A percentile compares a stretch with the other conserved stretches of the same genome.
phyloP scores from a whole-genome alignment of 2,329 filamentous ascomycete species.

The Fusarium liriodendri region DNA sequence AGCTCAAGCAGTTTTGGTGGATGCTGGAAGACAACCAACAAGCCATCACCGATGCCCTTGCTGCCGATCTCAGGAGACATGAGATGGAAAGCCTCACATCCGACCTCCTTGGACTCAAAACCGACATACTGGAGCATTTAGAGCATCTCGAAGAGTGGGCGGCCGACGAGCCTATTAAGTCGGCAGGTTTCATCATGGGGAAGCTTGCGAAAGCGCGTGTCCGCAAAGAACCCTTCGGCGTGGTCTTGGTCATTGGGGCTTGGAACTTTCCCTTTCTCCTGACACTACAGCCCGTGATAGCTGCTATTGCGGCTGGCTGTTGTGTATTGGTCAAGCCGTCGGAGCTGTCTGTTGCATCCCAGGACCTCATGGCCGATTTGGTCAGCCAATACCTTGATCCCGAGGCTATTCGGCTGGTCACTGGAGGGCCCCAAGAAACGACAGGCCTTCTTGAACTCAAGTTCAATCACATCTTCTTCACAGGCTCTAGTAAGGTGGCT shows the following conservation, averaged over 20 bases:
- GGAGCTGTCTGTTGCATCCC: conserved; percentile 49
- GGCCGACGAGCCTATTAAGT: conserved; percentile 44
- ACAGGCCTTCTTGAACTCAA: conserved; percentile 49
- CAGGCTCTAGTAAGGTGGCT: conserved; percentile 53
- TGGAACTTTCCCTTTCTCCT: conserved; percentile 60
- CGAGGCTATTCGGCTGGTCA: conserved; percentile 49
- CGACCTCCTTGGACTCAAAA: conserved; percentile 48
- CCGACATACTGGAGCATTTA: conserved; percentile 51
- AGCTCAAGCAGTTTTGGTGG: conserved; percentile 56
- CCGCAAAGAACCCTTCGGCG: conserved; percentile 56
- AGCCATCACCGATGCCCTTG: conserved; percentile 47
- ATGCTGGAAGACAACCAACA: conserved; percentile 54
- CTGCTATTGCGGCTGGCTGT: conserved; percentile 57
- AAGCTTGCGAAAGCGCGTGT: conserved; percentile 47
- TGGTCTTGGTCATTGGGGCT: conserved; percentile 56
- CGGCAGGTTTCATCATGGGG: conserved; percentile 44
- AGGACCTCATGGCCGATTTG: conserved; percentile 53
- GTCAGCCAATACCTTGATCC: conserved; percentile 56
- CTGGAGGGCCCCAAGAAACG: conserved; percentile 53
- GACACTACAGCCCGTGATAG: conserved; percentile 52
- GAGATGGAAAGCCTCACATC: conserved; percentile 46
- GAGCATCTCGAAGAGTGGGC: conserved; percentile 54
- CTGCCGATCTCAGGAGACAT: conserved; percentile 50
- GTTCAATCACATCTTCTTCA: conserved; percentile 60
- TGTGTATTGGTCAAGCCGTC: conserved; percentile 57